These are phyloP conservation scores for Tricholoma sp. DNA, from an alignment of 768 basidiomycete genomes.

Conservation along the genomic window DNA sequence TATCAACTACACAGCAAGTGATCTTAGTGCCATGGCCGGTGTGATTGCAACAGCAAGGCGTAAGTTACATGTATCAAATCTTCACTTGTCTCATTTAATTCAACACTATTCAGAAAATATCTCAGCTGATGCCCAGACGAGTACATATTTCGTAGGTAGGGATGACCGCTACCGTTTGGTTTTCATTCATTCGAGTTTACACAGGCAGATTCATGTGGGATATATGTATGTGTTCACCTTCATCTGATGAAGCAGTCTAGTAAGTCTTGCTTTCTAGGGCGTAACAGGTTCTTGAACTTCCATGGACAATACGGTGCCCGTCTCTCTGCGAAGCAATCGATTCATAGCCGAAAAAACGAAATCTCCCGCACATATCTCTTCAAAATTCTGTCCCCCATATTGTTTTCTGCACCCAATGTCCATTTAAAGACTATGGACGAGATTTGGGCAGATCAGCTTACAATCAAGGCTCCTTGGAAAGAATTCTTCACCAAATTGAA, in stretches of 20 bases:
- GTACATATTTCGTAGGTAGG: slow-evolving; percentile 1
- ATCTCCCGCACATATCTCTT: slow-evolving; percentile 26
- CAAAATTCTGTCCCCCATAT: slow-evolving; percentile 27
- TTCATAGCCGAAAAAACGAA: slow-evolving; percentile 17
- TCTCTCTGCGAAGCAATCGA: slow-evolving; percentile 27
- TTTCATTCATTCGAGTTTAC: background rate
- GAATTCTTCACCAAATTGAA: slow-evolving; percentile 31
- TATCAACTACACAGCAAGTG: background rate
- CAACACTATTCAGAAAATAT: background rate
- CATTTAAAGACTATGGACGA: slow-evolving; percentile 36
- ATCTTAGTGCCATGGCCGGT: background rate
- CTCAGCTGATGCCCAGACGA: background rate
- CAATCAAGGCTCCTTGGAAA: slow-evolving; percentile 32
- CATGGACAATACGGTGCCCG: slow-evolving; percentile 40
- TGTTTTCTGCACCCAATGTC: slow-evolving; percentile 42
- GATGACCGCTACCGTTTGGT: background rate
- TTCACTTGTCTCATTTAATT: background rate
- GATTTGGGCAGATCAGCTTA: slow-evolving; percentile 44
- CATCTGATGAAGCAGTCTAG: background rate
- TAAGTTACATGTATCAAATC: background rate
- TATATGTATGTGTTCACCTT: slow-evolving; percentile 4
- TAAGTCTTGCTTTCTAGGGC: background rate
- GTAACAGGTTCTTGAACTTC: slow-evolving; percentile 32
- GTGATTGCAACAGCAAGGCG: background rate
- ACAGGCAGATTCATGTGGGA: slow-evolving; percentile 13